Evolutionary conservation across 345 rosid genomes (phyloP).

Genomic region (Erucastrum elatum): DNA sequence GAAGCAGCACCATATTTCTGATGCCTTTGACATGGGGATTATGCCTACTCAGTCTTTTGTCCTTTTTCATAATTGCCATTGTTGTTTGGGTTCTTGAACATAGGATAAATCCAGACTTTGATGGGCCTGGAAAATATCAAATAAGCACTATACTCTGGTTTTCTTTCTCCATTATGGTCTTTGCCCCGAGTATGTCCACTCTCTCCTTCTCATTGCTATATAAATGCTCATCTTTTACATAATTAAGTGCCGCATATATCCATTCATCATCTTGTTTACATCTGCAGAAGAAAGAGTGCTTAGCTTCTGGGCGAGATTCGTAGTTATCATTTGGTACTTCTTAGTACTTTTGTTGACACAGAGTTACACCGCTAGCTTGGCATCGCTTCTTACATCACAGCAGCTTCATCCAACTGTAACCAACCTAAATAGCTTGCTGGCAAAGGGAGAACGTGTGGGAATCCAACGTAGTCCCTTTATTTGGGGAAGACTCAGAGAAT

Average conservation of each 20-base stretch:
- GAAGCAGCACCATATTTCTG: constrained; percentile 31
- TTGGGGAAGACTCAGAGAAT: constrained; percentile 26
- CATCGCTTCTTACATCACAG: constrained; percentile 58
- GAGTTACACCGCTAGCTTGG: constrained; percentile 70
- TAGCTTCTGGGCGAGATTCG: constrained; percentile 52
- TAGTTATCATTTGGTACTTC: constrained; percentile 37
- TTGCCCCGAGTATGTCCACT: constrained; percentile 34
- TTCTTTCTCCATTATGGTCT: constrained; percentile 42
- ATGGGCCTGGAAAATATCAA: constrained; percentile 19
- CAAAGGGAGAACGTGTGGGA: constrained; percentile 45
- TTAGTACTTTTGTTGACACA: constrained; percentile 62
- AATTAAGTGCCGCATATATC: too few relatives aligned
- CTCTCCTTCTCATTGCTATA: background rate
- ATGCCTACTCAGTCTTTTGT: constrained; percentile 18
- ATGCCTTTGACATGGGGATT: constrained; percentile 34
- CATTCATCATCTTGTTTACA: background rate
- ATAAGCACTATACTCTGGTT: constrained; percentile 41
- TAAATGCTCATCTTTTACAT: background rate
- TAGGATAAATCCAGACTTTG: constrained; percentile 34
- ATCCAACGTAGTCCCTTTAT: constrained; percentile 42
- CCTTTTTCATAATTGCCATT: constrained; percentile 31
- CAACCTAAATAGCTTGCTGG: constrained; percentile 40
- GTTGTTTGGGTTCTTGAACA: constrained; percentile 44
- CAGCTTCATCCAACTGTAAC: constrained; percentile 34
- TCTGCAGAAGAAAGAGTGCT: constrained; percentile 57